Evolutionary conservation across 192 early-diverging fungal species (phyloP).

Genomic region (Kappamyces sp.): DNA sequence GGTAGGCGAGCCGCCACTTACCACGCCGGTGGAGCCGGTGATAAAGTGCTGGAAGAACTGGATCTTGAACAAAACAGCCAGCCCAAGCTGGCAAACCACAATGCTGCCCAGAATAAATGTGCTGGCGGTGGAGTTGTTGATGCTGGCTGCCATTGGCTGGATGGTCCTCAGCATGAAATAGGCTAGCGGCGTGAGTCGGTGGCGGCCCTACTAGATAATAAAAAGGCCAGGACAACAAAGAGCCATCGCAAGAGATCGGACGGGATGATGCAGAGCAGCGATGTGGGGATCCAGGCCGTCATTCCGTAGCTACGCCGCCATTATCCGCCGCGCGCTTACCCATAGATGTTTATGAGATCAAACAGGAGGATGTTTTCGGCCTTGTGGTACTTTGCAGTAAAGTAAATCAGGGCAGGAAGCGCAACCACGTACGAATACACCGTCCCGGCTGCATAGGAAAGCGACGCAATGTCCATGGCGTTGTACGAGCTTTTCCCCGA

Average conservation of each 20-base stretch:
- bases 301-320: constrained; percentile 55
- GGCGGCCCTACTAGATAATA: constrained; percentile 50
- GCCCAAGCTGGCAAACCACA: constrained; percentile 22
- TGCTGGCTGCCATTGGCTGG: constrained; percentile 20
- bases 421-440: constrained; percentile 78
- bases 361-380: constrained; percentile 65
- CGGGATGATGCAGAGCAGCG: constrained; percentile 78
- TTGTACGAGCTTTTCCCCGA: constrained; percentile 39
- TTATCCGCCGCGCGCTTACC: constrained; percentile 18
- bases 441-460: constrained; percentile 74
- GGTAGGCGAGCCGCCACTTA: too few species aligned
- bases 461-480: constrained; percentile 69
- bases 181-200: neutral
- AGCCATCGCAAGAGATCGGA: constrained; percentile 76
- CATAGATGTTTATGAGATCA: constrained; percentile 81
- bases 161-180: constrained; percentile 16
- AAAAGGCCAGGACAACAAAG: constrained; percentile 71
- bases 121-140: constrained; percentile 20
- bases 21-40: neutral
- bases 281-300: constrained; percentile 89
- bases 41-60: constrained; percentile 61
- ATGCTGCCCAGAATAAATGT: constrained; percentile 27
- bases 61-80: constrained; percentile 72
- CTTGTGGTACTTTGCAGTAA: constrained; percentile 76
- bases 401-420: constrained; percentile 72